Base-by-base conservation (phyloP, 345 rosid species). In the Gossypium arboreum region DNA sequence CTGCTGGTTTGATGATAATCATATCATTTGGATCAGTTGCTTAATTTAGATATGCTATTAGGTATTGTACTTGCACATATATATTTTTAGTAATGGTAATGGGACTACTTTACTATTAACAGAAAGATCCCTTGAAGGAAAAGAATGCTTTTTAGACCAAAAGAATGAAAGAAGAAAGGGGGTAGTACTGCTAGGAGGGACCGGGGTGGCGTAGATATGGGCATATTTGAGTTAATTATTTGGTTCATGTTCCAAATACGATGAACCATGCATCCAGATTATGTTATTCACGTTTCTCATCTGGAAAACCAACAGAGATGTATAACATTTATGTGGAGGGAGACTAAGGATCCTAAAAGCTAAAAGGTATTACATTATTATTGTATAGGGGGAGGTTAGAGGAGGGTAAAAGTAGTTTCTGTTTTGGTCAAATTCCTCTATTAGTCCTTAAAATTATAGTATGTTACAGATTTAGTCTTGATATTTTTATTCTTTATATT, bases 111-210 rank as follows among this genome's bases (percentile, higher is more conserved):
- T 78, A 71, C 52, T 48, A 48, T 48, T 48, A 57, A 76, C 80
- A 80, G 80, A 76, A 76, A 55, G 74, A 44, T 76, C 60, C 72
- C 80, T 80, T 80, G 9, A 68, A 72, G 72, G 55, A 34, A 75
- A 80, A 76, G 83, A 73, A 73, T 76, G 76, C 63, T 43, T 71
- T 48, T 65, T 80, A 66, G 70, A 51, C 69, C 55, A 44, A 67
- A 59, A 58, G 20, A 43, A 48, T 60, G 57, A 48, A 12, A 12
- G 50, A 34, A 34, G 41, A 34, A 34, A 34, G 41, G 39, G 39
- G 39, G 39, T 4, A 29, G 47, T 5, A 13, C 0, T 24, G 18
- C 18, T 2, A 12, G 3, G 8, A 8, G 24, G 24, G 59, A 6
- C 27, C 64, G 5, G 48, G 48, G 22, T n/a, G 57, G 57, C 57